Percentiles rank a stretch among this genome's conserved stretches.
These are phyloP conservation scores for Phaseolus coccineus DNA, from an alignment of 331 rosid species.

Conservation along the genomic window DNA sequence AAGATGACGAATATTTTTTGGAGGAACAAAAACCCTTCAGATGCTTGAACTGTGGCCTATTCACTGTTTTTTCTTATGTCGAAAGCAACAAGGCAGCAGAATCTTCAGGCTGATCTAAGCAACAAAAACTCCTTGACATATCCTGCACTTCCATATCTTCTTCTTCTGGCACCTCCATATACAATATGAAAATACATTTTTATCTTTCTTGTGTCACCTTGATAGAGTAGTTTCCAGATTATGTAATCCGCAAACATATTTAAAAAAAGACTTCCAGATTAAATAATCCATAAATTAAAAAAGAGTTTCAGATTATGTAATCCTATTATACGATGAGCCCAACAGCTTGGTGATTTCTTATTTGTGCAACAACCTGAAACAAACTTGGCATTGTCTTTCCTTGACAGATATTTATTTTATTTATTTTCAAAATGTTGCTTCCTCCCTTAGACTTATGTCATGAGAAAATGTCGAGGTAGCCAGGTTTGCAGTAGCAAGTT, in stretches of 20 bases:
- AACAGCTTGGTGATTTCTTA: constrained; percentile 41
- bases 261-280: too few species aligned
- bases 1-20: too few species aligned
- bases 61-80: constrained; percentile 52
- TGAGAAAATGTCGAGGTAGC: constrained; percentile 1
- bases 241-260: too few species aligned
- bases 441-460: not conserved
- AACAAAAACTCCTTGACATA: not conserved
- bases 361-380: constrained; percentile 71
- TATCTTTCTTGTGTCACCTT: too few species aligned
- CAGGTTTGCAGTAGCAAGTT: constrained; percentile 61
- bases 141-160: too few species aligned
- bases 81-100: constrained; percentile 67
- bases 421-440: constrained; percentile 64
- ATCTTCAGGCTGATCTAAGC: too few species aligned
- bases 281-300: too few species aligned
- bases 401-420: constrained; percentile 63
- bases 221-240: too few species aligned
- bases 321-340: constrained; percentile 39
- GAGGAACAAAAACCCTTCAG: too few species aligned
- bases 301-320: too few species aligned
- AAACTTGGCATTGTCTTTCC: constrained; percentile 62
- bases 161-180: too few species aligned
- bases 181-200: too few species aligned
- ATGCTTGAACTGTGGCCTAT: not conserved